Evolutionary conservation across 2,329 filamentous ascomycete species (phyloP).

Genomic region (Pezizomycotina sp.): DNA sequence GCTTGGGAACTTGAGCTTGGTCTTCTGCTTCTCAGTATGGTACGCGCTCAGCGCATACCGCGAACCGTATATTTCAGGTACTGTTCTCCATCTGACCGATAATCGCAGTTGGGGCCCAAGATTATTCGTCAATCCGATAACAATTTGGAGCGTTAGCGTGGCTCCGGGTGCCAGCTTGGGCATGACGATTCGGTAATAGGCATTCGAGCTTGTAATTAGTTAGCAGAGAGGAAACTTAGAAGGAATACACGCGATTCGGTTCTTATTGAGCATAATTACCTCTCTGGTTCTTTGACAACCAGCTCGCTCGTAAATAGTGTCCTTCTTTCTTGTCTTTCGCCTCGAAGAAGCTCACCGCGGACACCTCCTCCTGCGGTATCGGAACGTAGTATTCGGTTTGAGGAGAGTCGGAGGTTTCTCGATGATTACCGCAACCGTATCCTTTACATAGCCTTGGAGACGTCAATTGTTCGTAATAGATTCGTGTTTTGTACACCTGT

Average conservation of each 20-base stretch:
- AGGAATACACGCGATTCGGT: slow-evolving; percentile 1
- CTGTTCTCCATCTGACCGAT: slow-evolving; percentile 78
- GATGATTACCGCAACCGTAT: slow-evolving; percentile 83
- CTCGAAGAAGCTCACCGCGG: slow-evolving; percentile 68
- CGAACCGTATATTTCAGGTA: slow-evolving; percentile 74
- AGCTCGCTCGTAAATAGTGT: slow-evolving; percentile 30
- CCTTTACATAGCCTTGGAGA: slow-evolving; percentile 85
- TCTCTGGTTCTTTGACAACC: slow-evolving; percentile 39
- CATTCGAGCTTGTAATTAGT: slow-evolving; percentile 40
- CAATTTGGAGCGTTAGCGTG: slow-evolving; percentile 75
- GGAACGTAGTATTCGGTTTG: slow-evolving; percentile 86
- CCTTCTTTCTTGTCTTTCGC: slow-evolving; percentile 78
- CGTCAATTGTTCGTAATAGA: slow-evolving; percentile 70
- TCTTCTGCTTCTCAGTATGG: slow-evolving; percentile 81
- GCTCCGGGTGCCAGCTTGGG: slow-evolving; percentile 55
- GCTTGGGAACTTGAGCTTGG: slow-evolving; percentile 77
- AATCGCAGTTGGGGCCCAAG: slow-evolving; percentile 62
- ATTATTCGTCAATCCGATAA: slow-evolving; percentile 64
- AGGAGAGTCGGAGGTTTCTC: slow-evolving; percentile 67
- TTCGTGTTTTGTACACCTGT: slow-evolving; percentile 90
- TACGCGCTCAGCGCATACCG: slow-evolving; percentile 75
- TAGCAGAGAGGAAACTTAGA: slow-evolving; percentile 20
- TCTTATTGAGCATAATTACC: no score
- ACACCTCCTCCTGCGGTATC: slow-evolving; percentile 60
- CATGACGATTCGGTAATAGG: slow-evolving; percentile 71